phyloP scores from a whole-genome alignment of 352 stramenopile genomes.

The Phytophthora capsici region DNA sequence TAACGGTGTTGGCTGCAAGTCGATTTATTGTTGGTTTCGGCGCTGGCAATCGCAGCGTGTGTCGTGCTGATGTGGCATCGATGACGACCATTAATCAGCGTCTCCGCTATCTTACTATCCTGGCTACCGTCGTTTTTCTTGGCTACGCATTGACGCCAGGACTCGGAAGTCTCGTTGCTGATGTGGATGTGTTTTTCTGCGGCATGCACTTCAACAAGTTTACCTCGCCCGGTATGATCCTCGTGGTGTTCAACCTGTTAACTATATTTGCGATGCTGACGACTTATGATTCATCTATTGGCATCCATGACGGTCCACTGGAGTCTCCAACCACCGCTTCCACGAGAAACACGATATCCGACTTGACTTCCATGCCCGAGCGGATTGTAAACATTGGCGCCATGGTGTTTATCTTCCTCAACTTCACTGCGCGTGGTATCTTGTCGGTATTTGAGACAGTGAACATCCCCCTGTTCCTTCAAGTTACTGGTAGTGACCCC shows the following conservation, averaged over 20 bases:
- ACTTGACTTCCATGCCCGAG: conserved; percentile 62
- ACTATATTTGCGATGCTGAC: conserved; percentile 75
- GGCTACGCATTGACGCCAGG: conserved; percentile 78
- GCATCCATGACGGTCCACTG: conserved; percentile 62
- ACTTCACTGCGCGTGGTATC: conserved; percentile 79
- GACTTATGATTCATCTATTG: conserved; percentile 58
- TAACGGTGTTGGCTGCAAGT: conserved; percentile 58
- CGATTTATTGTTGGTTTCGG: conserved; percentile 84
- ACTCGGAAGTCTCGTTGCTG: conserved; percentile 68
- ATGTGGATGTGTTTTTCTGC: conserved; percentile 61
- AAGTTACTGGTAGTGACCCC: conserved; percentile 69
- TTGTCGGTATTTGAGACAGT: conserved; percentile 86
- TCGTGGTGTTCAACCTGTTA: conserved; percentile 64
- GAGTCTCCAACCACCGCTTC: conserved; percentile 50
- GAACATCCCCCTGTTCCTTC: conserved; percentile 82
- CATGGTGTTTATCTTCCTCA: conserved; percentile 82
- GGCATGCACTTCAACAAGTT: conserved; percentile 82
- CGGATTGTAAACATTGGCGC: conserved; percentile 77
- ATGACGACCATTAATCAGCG: conserved; percentile 78
- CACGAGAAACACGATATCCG: conserved; percentile 54
- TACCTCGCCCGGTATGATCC: conserved; percentile 68
- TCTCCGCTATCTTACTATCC: conserved; percentile 75
- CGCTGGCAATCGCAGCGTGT: conserved; percentile 81
- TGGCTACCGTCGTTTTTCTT: conserved; percentile 79
- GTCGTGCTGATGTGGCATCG: conserved; percentile 71